Evolutionary conservation across 2,329 filamentous ascomycete species (phyloP).

Genomic region (Nemania diffusa): DNA sequence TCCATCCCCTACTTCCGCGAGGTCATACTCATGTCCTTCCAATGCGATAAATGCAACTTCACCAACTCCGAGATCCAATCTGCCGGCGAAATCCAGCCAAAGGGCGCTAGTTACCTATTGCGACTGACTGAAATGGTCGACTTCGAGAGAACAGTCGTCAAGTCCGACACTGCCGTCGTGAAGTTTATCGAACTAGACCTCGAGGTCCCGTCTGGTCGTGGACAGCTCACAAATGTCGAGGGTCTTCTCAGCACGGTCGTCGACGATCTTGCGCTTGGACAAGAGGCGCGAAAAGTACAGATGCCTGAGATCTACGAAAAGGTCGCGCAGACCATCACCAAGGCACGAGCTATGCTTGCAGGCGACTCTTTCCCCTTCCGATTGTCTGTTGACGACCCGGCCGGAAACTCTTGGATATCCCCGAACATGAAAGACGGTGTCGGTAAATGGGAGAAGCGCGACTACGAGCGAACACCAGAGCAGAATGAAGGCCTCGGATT

Average conservation of each 20-base stretch:
- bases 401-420: constrained; percentile 96
- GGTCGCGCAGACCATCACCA: constrained; percentile 78
- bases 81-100: constrained; percentile 90
- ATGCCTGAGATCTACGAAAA: constrained; percentile 82
- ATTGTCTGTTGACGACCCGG: constrained; percentile 86
- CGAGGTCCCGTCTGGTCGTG: constrained; percentile 90
- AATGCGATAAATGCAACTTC: constrained; percentile 88
- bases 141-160: constrained; percentile 87
- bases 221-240: constrained; percentile 93
- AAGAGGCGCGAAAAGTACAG: constrained; percentile 82
- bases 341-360: constrained; percentile 79
- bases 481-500: constrained; percentile 91
- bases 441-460: constrained; percentile 89
- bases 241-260: constrained; percentile 82
- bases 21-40: constrained; percentile 96
- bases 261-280: constrained; percentile 82
- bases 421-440: constrained; percentile 81
- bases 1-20: constrained; percentile 97
- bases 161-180: constrained; percentile 86
- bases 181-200: constrained; percentile 92
- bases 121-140: constrained; percentile 78
- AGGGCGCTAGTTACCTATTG: constrained; percentile 85
- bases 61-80: constrained; percentile 95
- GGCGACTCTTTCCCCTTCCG: constrained; percentile 88
- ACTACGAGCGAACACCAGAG: constrained; percentile 83